Evolutionary conservation across 2,329 filamentous ascomycete genomes (phyloP).

Genomic region (Phaeoacremonium minimum): DNA sequence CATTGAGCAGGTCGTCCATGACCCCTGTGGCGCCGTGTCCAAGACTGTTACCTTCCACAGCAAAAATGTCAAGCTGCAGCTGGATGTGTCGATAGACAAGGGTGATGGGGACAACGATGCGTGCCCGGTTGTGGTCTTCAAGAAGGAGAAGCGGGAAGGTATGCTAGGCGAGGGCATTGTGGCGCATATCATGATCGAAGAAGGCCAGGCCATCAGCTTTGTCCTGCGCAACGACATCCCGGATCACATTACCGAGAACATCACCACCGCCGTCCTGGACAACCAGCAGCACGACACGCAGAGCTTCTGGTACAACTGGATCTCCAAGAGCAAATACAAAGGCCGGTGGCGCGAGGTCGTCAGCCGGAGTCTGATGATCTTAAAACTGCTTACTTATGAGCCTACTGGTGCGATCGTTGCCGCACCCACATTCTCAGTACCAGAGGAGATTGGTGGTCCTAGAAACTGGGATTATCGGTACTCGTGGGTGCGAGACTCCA

Average conservation of each 20-base stretch:
- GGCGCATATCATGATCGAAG: slow-evolving; percentile 53
- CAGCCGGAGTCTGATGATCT: slow-evolving; percentile 64
- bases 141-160: slow-evolving; percentile 43
- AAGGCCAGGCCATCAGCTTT: slow-evolving; percentile 67
- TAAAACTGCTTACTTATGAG: slow-evolving; percentile 75
- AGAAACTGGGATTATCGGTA: slow-evolving; percentile 72
- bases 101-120: slow-evolving; percentile 40
- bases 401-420: slow-evolving; percentile 75
- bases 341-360: slow-evolving; percentile 72
- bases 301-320: slow-evolving; percentile 70
- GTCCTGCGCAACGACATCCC: slow-evolving; percentile 60
- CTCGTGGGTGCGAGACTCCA: slow-evolving; percentile 73
- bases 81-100: slow-evolving; percentile 63
- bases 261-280: slow-evolving; percentile 56
- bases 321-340: slow-evolving; percentile 64
- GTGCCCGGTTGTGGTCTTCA: slow-evolving; percentile 51
- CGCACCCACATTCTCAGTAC: slow-evolving; percentile 72
- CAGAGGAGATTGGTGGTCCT: slow-evolving; percentile 65
- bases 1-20: slow-evolving; percentile 39
- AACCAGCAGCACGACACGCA: slow-evolving; percentile 65
- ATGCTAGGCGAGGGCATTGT: slow-evolving; percentile 60
- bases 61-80: slow-evolving; percentile 54
- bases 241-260: slow-evolving; percentile 51
- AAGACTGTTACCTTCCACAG: slow-evolving; percentile 62
- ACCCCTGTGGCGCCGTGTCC: slow-evolving; percentile 36